Evolutionary conservation across 176 grass and related monocot genomes (phyloP), one percentile per base, ranked within the genome.

Genomic region (Carex scoparia): DNA sequence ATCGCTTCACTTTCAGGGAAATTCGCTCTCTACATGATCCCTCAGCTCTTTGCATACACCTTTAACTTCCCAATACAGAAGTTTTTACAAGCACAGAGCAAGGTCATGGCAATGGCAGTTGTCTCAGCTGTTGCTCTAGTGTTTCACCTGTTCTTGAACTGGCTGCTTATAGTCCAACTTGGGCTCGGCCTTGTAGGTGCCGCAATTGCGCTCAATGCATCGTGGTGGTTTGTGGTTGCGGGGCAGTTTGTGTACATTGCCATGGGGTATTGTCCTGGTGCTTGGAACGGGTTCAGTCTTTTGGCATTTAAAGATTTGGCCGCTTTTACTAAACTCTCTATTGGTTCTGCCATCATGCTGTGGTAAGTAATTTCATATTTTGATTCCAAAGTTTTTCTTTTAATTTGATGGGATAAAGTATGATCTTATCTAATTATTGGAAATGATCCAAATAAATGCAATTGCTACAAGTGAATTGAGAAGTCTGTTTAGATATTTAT

Each of bases 331-430:
- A 86, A 85, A 44, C 90, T 97, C 82, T 97, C 94, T 7, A 27
- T 97, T 19, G 94, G 91, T 58, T 97, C 94, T 15, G 91, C 92
- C 31, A 73, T 94, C 63, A 97, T 94, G 94, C 7, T 94, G 37
- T 97, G 92, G 94, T 93, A 74, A 5, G 37, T 33, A 14, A 11
- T 18, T 46, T 46, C 46, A 48, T 48, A 9, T 7, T 48, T 48
- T 48, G 46, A 48, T 48, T 48, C 46, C 6, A 48, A 48, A 4
- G 5, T 31, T 28, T 83, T 72, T 0, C n/a, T 40, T 1, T 54
- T 48, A 16, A 0, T 23, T 44, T 6, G 11, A 16, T 40, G 27
- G 28, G 15, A 7, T 16, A 37, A 4, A 1, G 8, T 71, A 71
- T 37, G 67, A 37, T 16, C 13, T 71, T 72, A 14, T 72, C 1